phyloP scores from a whole-genome alignment of 176 grass and related monocot genomes.

The Ananas comosus region DNA sequence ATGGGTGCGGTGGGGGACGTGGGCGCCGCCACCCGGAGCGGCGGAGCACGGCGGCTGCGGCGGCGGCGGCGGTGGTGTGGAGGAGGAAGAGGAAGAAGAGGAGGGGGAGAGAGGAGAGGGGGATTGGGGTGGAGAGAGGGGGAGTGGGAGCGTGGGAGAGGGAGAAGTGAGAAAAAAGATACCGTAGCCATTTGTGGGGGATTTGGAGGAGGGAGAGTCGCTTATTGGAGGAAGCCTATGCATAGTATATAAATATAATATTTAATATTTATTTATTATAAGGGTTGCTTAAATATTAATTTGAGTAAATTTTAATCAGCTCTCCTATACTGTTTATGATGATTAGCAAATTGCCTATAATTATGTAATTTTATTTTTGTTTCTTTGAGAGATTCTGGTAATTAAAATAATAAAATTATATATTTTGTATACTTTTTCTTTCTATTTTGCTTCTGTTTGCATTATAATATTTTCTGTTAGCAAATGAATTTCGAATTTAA shows the following conservation, averaged over 20 bases:
- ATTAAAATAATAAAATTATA: no score
- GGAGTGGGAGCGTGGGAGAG: constrained; percentile 2
- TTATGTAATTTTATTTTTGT: no score
- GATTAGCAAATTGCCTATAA: no score
- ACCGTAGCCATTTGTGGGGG: constrained; percentile 1
- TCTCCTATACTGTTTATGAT: no score
- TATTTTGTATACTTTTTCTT: no score
- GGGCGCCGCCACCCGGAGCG: constrained; percentile 51
- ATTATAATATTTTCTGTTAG: no score
- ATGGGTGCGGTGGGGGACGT: constrained; percentile 32
- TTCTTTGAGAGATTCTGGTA: no score
- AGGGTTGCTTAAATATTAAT: no score
- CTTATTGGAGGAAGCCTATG: constrained; percentile 1
- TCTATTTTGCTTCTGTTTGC: no score
- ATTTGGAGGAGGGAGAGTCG: background rate
- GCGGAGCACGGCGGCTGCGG: constrained; percentile 5
- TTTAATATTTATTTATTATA: constrained; percentile 2
- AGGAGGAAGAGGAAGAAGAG: constrained; percentile 9
- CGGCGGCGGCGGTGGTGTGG: background rate
- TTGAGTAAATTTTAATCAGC: no score
- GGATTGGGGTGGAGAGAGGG: constrained; percentile 1
- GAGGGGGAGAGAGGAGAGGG: background rate
- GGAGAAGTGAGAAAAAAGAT: constrained; percentile 8
- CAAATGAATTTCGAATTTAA: no score
- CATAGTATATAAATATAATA: background rate